Percentiles rank a stretch among this genome's conserved stretches.
phyloP scores from a whole-genome alignment of 2,329 filamentous ascomycete genomes.

The Colletotrichum australisinense region DNA sequence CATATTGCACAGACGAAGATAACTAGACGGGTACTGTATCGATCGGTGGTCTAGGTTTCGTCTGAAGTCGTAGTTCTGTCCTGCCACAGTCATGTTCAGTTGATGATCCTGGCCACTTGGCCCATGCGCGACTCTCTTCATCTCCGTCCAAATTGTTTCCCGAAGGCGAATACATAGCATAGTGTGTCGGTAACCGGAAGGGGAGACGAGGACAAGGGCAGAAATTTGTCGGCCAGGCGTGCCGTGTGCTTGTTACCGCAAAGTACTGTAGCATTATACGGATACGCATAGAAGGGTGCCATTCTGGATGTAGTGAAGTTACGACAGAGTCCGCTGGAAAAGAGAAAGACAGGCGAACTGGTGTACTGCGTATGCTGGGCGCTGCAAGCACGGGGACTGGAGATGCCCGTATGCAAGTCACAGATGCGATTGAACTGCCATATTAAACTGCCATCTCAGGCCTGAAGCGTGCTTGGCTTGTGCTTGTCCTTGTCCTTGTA shows the following conservation, averaged over 20 bases:
- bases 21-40: background rate
- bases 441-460: background rate
- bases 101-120: constrained; percentile 2
- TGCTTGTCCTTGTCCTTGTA: background rate
- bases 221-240: background rate
- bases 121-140: constrained; percentile 11
- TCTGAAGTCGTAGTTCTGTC: constrained; percentile 20
- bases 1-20: background rate
- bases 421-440: background rate
- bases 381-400: background rate
- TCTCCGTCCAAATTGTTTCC: constrained; percentile 4
- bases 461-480: background rate
- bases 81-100: background rate
- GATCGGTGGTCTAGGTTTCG: constrained; percentile 5
- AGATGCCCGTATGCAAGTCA: background rate
- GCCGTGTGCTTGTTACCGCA: background rate
- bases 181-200: background rate
- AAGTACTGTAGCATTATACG: background rate
- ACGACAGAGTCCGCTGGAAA: background rate
- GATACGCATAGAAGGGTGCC: background rate
- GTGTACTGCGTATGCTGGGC: background rate
- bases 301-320: background rate
- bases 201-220: background rate
- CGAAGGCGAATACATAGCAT: background rate
- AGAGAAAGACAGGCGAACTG: background rate